phyloP scores from a whole-genome alignment of 768 basidiomycete species.

The Cytidiella melzeri region DNA sequence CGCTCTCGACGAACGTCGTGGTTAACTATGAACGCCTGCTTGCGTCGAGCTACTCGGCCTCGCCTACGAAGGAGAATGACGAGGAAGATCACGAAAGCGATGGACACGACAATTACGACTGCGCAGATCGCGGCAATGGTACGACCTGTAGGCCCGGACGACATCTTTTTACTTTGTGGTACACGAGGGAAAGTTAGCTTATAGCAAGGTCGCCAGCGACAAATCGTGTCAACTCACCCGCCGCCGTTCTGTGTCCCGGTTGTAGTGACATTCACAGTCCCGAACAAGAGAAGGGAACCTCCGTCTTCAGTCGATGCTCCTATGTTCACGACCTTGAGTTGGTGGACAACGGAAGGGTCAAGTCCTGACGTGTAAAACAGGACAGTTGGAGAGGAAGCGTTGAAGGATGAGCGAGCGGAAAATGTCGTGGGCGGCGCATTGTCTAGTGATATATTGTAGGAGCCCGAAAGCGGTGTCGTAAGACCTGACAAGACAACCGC shows the following conservation, averaged over 20 bases:
- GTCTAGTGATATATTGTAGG: slow-evolving; percentile 53
- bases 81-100: slow-evolving; percentile 40
- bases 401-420: slow-evolving; percentile 39
- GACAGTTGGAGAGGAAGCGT: slow-evolving; percentile 45
- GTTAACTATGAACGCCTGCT: slow-evolving; percentile 23
- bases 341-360: slow-evolving; percentile 42
- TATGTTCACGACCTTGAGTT: slow-evolving; percentile 49
- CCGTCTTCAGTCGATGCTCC: slow-evolving; percentile 26
- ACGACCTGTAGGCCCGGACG: slow-evolving; percentile 36
- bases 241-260: slow-evolving; percentile 26
- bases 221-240: slow-evolving; percentile 24
- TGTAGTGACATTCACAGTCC: slow-evolving; percentile 44
- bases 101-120: slow-evolving; percentile 45
- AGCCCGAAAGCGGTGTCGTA: slow-evolving; percentile 51
- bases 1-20: slow-evolving; percentile 18
- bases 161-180: slow-evolving; percentile 10
- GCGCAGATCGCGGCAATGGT: slow-evolving; percentile 64
- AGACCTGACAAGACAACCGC: slow-evolving; percentile 55
- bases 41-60: slow-evolving; percentile 25
- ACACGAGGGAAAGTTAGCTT: too few relatives aligned
- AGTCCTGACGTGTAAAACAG: slow-evolving; percentile 63
- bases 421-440: slow-evolving; percentile 15
- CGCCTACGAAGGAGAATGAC: slow-evolving; percentile 43
- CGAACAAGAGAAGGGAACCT: slow-evolving; percentile 41
- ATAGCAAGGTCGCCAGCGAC: background rate